Base-by-base conservation (phyloP, 2,329 filamentous ascomycete genomes). In the Hypocrella siamensis region DNA sequence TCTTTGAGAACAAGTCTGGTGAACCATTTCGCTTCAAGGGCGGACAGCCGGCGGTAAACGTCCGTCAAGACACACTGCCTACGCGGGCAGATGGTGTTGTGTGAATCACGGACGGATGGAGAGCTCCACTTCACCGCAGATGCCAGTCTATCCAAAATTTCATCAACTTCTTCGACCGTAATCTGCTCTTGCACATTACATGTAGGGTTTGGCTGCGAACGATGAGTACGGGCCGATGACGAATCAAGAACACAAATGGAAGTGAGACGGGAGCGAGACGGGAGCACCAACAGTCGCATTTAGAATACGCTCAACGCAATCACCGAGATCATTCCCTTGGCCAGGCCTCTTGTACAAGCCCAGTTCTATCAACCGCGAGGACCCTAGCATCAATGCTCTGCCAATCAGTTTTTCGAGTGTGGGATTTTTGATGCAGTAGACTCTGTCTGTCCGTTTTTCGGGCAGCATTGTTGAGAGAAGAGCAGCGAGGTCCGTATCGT, bases 1-100 rank as follows among this genome's bases (percentile, higher is more conserved):
- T 76, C 69, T 46, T 92, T 90, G 18, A 93, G 58, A 5, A 93
- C 62, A 19, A 94, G 59, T 4, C 86, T 68, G 0, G 81, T 81
- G 9, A 93, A 63, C 86, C 86, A 94, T 54, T 93, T 93, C 4
- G 76, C 79, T 46, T 93, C 81, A 27, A 62, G 60, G 3, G 81
- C 70, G 28, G 61, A 61, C 8, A 84, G 47, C 6, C 70, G 66
- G 19, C 54, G 58, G 43, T 79, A 80, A 1, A 86, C 46, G 0
- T 49, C 47, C 15, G 60, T 60, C 1, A 88, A 50, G 4, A 63
- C 49, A 4, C 56, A 52, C 51, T 45, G 67, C 44, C 43, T 58
- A 26, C 42, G 31, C 31, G 35, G 25, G 16, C 41, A 37, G 19
- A 44, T 21, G 33, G 37, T 41, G 11, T 45, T 37, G 19, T 44